Conservation (phyloP, 345 rosid genomes). For the Acer campestre region DNA sequence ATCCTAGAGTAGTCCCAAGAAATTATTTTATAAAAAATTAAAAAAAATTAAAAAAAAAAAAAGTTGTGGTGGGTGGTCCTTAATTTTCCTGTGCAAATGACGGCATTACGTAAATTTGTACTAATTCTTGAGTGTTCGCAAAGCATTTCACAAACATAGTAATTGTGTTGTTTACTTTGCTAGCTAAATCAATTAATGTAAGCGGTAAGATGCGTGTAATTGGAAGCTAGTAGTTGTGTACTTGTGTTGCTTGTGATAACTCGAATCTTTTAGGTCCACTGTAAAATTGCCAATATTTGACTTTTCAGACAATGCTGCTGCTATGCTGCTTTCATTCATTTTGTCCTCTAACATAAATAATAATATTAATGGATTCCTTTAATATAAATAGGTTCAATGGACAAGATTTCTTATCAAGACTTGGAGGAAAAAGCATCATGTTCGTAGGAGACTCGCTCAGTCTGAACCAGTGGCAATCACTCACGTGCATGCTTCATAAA, state of each 20-base stretch:
- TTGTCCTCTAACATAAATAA: not conserved
- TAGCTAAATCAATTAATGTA: not conserved
- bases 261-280: not conserved
- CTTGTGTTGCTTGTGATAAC: too few relatives aligned
- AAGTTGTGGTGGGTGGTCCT: not conserved
- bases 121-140: not conserved
- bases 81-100: not conserved
- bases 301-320: not conserved
- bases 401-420: constrained; percentile 43
- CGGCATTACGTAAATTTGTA: not conserved
- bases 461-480: constrained; percentile 90
- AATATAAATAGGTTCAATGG: constrained; percentile 53
- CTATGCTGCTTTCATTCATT: not conserved
- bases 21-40: too few relatives aligned
- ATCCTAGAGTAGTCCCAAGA: too few relatives aligned
- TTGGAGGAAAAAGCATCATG: constrained; percentile 65
- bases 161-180: too few relatives aligned
- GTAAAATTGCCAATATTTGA: not conserved
- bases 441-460: constrained; percentile 87
- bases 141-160: too few relatives aligned
- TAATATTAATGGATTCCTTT: not conserved
- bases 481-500: constrained; percentile 79
- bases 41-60: too few relatives aligned
- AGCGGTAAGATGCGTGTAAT: too few relatives aligned
- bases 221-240: too few relatives aligned